A percentile compares a stretch with the other conserved stretches of the same genome.
phyloP scores from a whole-genome alignment of 2,329 filamentous ascomycete species.

The Ceratocystis albifundus region DNA sequence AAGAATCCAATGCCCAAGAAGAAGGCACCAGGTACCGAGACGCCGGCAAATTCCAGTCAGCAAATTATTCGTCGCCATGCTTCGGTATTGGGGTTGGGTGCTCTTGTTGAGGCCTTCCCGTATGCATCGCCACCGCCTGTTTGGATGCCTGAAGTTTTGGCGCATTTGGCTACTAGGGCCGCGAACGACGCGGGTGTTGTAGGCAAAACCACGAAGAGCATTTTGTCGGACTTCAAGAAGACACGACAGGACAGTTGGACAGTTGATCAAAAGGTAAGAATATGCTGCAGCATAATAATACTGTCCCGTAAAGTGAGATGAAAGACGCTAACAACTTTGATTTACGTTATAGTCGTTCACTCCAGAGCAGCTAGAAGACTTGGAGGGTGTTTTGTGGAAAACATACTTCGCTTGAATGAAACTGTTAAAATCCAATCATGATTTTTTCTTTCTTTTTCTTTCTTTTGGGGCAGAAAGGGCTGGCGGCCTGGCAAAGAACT shows the following conservation, averaged over 20 bases:
- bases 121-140: conserved; percentile 82
- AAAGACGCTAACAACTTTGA: conserved; percentile 24
- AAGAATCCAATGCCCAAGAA: conserved; percentile 79
- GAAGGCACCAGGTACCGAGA: conserved; percentile 41
- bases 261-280: conserved; percentile 85
- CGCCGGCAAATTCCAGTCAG: conserved; percentile 57
- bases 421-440: background rate
- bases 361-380: conserved; percentile 80
- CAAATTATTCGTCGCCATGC: conserved; percentile 76
- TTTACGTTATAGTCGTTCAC: conserved; percentile 58
- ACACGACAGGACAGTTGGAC: conserved; percentile 97
- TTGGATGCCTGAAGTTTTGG: conserved; percentile 91
- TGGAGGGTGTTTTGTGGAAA: conserved; percentile 97
- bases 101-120: conserved; percentile 88
- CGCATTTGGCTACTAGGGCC: conserved; percentile 70
- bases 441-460: background rate
- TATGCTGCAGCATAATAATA: background rate
- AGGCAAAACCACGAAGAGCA: conserved; percentile 87
- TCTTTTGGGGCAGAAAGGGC: conserved; percentile 9
- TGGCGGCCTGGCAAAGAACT: conserved; percentile 23
- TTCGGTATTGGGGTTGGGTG: conserved; percentile 80
- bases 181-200: conserved; percentile 84
- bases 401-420: conserved; percentile 77
- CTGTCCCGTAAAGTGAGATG: conserved; percentile 4
- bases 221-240: conserved; percentile 97